Evolutionary conservation across 768 basidiomycete genomes (phyloP), one percentile per base, ranked within the genome.

Genomic region (Bullera alba): DNA sequence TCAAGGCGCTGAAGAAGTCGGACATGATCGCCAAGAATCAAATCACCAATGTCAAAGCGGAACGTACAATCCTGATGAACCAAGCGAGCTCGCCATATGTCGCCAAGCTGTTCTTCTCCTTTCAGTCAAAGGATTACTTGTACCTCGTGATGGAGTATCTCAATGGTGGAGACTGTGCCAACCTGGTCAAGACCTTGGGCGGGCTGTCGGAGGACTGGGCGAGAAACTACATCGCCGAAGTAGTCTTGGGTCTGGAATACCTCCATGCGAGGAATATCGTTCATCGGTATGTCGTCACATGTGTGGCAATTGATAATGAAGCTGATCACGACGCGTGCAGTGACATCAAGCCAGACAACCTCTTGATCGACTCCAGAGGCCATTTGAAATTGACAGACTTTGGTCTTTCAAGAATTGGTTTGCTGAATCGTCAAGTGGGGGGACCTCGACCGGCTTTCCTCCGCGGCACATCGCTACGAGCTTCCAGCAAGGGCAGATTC

Each of bases 11-110:
- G 69, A 96, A 93, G 77, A 99, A 99, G 77, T 89, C 91, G n/a
- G 95, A 99, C 75, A 99, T 99, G 95, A 97, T 99, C 71, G 88
- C 95, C 34, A 99, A 99, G 80, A 99, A 99, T 76, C 95, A 99
- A 74, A 93, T 99, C 71, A 97, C 95, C 42, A 99, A 97, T 70
- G 95, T 99, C 73, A 97, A 97, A 75, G 95, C 95, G 1, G 95
- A 99, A 76, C 81, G 95, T 50, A 97, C 95, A 84, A 99, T 99
- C 65, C 79, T 99, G 60, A 99, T 99, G 95, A 91, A 91, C 71
- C 93, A 97, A 73, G 87, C 93, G 1, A 91, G 95, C 73, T 95
- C 91, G 7, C 93, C 95, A 15, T 93, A 97, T 66, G 95, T 97
- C 43, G 90, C 90, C 42, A 95, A 95, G 74, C 77, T 99, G 28